Conservation (phyloP, 2,329 filamentous ascomycete species). For the Penicillium sp. region DNA sequence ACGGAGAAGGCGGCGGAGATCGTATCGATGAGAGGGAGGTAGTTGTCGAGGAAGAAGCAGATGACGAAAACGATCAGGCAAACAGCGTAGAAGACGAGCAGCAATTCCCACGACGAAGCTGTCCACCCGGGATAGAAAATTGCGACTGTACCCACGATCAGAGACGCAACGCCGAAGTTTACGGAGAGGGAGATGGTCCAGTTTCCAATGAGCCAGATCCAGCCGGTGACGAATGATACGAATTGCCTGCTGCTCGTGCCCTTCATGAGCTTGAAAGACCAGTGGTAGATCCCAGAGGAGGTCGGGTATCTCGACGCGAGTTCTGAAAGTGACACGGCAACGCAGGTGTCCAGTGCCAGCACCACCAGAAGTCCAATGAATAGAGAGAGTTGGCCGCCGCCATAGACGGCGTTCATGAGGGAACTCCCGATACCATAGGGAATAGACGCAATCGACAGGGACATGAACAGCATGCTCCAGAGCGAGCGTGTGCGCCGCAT, state of each 20-base stretch:
- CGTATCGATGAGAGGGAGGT: conserved; percentile 61
- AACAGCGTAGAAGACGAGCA: conserved; percentile 67
- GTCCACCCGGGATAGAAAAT: conserved; percentile 55
- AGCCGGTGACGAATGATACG: conserved; percentile 52
- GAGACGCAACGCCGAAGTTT: conserved; percentile 54
- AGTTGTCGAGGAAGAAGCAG: conserved; percentile 63
- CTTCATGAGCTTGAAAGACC: conserved; percentile 48
- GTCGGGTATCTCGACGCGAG: conserved; percentile 53
- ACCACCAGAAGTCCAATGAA: conserved; percentile 57
- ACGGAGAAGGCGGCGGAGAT: conserved; percentile 50
- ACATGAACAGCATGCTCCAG: conserved; percentile 14
- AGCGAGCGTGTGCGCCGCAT: conserved; percentile 9
- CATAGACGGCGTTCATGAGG: conserved; percentile 43
- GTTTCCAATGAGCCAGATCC: conserved; percentile 53
- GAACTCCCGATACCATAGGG: conserved; percentile 50
- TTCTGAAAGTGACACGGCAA: conserved; percentile 51
- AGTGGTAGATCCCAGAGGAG: conserved; percentile 53
- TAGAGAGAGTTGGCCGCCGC: conserved; percentile 52
- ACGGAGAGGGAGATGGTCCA: conserved; percentile 53
- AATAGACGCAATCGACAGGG: conserved; percentile 34
- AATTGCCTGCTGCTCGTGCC: conserved; percentile 41
- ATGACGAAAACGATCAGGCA: conserved; percentile 64
- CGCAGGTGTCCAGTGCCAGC: conserved; percentile 51
- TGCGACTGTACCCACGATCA: conserved; percentile 51
- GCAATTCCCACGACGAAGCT: conserved; percentile 60